phyloP scores from a whole-genome alignment of 208 protist genomes.

The Wallacemonas sp. region DNA sequence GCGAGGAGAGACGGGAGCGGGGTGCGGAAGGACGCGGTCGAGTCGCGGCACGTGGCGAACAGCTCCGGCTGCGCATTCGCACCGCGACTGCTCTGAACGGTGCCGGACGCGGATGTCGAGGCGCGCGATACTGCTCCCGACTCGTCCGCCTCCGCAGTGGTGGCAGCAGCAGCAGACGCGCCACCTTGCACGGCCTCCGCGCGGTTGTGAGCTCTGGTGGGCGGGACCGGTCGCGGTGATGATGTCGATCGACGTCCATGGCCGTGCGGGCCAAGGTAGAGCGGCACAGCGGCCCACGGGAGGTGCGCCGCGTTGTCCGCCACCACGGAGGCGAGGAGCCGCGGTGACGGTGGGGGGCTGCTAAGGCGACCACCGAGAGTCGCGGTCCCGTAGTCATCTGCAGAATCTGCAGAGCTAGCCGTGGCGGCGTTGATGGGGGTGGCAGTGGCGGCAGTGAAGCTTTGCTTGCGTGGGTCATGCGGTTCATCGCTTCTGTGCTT shows the following conservation, averaged over 20 bases:
- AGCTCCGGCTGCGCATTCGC: conserved; percentile 1
- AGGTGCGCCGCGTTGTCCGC: background rate
- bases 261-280: background rate
- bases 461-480: no score
- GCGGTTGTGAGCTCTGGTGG: no score
- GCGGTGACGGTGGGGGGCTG: conserved; percentile 3
- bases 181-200: no score
- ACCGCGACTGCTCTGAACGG: no score
- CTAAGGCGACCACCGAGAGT: background rate
- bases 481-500: no score
- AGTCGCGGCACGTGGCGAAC: conserved; percentile 17
- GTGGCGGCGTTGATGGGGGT: background rate
- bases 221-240: no score
- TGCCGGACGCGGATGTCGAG: background rate
- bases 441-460: background rate
- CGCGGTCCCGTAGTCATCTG: background rate
- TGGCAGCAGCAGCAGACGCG: no score
- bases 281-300: conserved; percentile 9
- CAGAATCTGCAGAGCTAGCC: background rate
- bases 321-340: conserved; percentile 3
- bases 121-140: background rate
- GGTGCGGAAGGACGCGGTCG: conserved; percentile 3
- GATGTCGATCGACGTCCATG: no score
- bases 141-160: background rate
- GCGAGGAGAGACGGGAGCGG: conserved; percentile 19